phyloP scores from a whole-genome alignment of 108 stramenopile species.

The Poteriospumella lacustris region DNA sequence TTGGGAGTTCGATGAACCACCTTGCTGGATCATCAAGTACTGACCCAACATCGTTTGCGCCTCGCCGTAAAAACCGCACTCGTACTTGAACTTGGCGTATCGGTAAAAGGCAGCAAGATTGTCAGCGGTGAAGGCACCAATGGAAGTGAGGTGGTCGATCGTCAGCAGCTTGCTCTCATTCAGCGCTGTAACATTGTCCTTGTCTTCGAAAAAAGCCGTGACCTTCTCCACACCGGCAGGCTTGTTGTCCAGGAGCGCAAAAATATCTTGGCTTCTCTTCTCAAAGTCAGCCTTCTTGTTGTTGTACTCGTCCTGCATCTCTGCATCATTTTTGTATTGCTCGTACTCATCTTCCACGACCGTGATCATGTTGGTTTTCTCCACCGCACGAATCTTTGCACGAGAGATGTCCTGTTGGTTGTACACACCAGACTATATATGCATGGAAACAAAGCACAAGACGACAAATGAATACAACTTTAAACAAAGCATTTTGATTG shows the following conservation, averaged over 20 bases:
- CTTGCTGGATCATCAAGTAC: constrained; percentile 67
- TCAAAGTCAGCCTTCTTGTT: constrained; percentile 64
- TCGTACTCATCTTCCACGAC: constrained; percentile 25
- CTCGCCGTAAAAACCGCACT: constrained; percentile 79
- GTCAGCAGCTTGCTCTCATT: constrained; percentile 45
- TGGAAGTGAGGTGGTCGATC: constrained; percentile 54
- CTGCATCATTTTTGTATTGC: constrained; percentile 2
- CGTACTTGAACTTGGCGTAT: constrained; percentile 83
- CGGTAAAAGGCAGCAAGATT: constrained; percentile 52
- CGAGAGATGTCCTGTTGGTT: constrained; percentile 38
- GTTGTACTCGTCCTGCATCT: constrained; percentile 55
- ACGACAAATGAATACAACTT: background rate
- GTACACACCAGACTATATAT: constrained; percentile 24
- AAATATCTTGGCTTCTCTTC: constrained; percentile 67
- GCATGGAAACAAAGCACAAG: constrained; percentile 40
- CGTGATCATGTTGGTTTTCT: constrained; percentile 13
- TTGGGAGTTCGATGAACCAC: constrained; percentile 64
- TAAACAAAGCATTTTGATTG: background rate
- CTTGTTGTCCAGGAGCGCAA: constrained; percentile 57
- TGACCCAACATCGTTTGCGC: constrained; percentile 70
- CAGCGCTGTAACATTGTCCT: constrained; percentile 46
- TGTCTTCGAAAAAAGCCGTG: constrained; percentile 56
- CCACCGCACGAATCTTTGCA: constrained; percentile 26
- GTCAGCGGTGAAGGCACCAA: constrained; percentile 62
- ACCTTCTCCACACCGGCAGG: background rate